Percentiles rank a stretch among this genome's conserved stretches.
phyloP scores from a whole-genome alignment of 192 early-diverging fungal species.

The Backusella tarrabulga region DNA sequence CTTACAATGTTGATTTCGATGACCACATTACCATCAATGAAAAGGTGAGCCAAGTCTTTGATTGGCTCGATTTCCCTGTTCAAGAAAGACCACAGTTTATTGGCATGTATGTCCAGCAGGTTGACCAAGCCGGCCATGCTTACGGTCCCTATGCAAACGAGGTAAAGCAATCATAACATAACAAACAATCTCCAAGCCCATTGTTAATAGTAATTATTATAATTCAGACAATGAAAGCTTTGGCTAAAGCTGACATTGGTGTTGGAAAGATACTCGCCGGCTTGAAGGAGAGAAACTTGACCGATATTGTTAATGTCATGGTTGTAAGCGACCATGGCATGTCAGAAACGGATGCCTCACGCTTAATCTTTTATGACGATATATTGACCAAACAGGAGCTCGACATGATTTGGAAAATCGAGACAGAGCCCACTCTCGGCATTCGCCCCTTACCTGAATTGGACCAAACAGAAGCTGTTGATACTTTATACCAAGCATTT shows the following conservation, averaged over 20 bases:
- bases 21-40: slow-evolving; percentile 41
- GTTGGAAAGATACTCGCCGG: slow-evolving; percentile 59
- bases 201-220: too few species aligned
- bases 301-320: slow-evolving; percentile 65
- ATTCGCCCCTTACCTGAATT: slow-evolving; percentile 48
- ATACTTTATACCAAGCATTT: slow-evolving; percentile 49
- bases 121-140: slow-evolving; percentile 76
- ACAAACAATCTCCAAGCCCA: too few species aligned
- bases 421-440: slow-evolving; percentile 57
- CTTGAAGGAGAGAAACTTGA: slow-evolving; percentile 57
- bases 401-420: slow-evolving; percentile 47
- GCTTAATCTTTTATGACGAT: slow-evolving; percentile 76
- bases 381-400: slow-evolving; percentile 36
- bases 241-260: slow-evolving; percentile 54
- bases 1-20: slow-evolving; percentile 61
- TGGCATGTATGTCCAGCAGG: slow-evolving; percentile 74
- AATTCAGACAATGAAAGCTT: slow-evolving; percentile 18
- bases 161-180: slow-evolving; percentile 39
- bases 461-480: slow-evolving; percentile 37
- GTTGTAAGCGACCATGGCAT: slow-evolving; percentile 88
- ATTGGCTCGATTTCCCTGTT: slow-evolving; percentile 78
- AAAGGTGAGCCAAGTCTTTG: slow-evolving; percentile 62
- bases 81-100: slow-evolving; percentile 74
- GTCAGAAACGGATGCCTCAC: slow-evolving; percentile 48
- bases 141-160: slow-evolving; percentile 65